Percentiles rank a stretch among this genome's conserved stretches.
Conservation (phyloP, 495 filamentous ascomycete genomes). For the Xylona heveae region DNA sequence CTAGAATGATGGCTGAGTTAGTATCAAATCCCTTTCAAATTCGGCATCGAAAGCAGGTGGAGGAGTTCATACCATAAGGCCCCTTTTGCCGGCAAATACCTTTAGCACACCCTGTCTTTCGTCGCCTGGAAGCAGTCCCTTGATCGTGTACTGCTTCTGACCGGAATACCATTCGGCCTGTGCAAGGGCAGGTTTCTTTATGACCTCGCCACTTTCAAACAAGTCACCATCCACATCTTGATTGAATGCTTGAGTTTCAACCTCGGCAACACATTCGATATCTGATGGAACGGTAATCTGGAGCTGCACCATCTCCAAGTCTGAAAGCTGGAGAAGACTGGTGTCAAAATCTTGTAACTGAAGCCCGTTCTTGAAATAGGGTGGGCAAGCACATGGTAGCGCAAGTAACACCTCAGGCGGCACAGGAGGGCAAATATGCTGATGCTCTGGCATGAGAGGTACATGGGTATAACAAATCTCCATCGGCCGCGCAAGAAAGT, state of each 20-base stretch:
- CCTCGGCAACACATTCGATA: constrained; percentile 83
- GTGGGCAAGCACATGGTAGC: constrained; percentile 64
- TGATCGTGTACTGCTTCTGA: constrained; percentile 76
- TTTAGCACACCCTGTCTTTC: constrained; percentile 81
- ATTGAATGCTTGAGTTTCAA: constrained; percentile 62
- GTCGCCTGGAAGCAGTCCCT: constrained; percentile 74
- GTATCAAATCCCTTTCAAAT: background rate
- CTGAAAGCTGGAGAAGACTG: constrained; percentile 64
- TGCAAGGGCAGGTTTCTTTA: constrained; percentile 67
- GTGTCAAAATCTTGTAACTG: constrained; percentile 82
- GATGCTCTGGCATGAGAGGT: constrained; percentile 60
- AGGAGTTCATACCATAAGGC: constrained; percentile 42
- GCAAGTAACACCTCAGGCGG: constrained; percentile 65
- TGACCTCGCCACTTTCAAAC: constrained; percentile 77
- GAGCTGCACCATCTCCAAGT: constrained; percentile 79
- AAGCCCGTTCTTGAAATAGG: constrained; percentile 64
- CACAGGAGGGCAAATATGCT: constrained; percentile 81
- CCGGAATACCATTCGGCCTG: constrained; percentile 83
- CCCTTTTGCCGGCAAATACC: constrained; percentile 81
- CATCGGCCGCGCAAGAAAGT: constrained; percentile 68
- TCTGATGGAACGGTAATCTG: constrained; percentile 71
- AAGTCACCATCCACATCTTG: constrained; percentile 74
- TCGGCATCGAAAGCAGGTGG: background rate
- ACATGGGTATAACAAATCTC: constrained; percentile 93
- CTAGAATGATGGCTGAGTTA: constrained; percentile 7